These are phyloP conservation scores for Rhododendron simsii DNA, from an alignment of 148 eudicot species.

Conservation along the genomic window DNA sequence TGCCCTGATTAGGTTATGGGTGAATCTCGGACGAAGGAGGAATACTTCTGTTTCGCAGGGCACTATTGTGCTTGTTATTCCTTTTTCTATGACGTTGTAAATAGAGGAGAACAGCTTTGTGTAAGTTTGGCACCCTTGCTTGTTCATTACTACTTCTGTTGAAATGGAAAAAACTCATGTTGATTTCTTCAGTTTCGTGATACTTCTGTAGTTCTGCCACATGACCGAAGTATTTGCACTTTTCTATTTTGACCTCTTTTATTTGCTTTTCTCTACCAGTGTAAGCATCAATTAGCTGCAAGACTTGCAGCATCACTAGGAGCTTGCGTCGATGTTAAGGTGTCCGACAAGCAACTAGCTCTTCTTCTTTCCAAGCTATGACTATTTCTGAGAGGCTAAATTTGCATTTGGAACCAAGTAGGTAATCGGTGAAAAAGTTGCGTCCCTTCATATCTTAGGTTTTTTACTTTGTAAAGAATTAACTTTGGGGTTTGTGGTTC, in stretches of 20 bases:
- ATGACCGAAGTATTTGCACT: not conserved
- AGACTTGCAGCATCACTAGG: slow-evolving; percentile 73
- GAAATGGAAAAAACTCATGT: not conserved
- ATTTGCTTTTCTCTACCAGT: slow-evolving; percentile 32
- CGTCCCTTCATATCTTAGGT: not conserved
- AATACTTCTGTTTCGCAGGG: slow-evolving; percentile 75
- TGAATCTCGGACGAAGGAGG: slow-evolving; percentile 83
- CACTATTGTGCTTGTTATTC: slow-evolving; percentile 91
- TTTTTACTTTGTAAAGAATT: not conserved
- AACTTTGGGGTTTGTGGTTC: not conserved
- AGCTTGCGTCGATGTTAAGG: slow-evolving; percentile 52
- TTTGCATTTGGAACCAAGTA: not conserved
- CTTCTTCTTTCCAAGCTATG: slow-evolving; percentile 58
- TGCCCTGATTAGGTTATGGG: slow-evolving; percentile 58
- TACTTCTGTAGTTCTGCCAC: not conserved
- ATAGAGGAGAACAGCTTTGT: slow-evolving; percentile 88
- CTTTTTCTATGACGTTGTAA: slow-evolving; percentile 85
- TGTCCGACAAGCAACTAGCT: slow-evolving; percentile 84
- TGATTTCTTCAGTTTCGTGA: not conserved
- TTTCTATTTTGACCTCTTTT: not conserved
- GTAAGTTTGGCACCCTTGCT: slow-evolving; percentile 39
- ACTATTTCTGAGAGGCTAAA: slow-evolving; percentile 9
- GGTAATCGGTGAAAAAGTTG: not conserved
- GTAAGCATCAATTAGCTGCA: slow-evolving; percentile 98
- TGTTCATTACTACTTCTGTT: not conserved